Evolutionary conservation across 1,139 yeast species (phyloP), one percentile per base, ranked within the genome.

Genomic region (Lodderomyces pseudojiufengensis): DNA sequence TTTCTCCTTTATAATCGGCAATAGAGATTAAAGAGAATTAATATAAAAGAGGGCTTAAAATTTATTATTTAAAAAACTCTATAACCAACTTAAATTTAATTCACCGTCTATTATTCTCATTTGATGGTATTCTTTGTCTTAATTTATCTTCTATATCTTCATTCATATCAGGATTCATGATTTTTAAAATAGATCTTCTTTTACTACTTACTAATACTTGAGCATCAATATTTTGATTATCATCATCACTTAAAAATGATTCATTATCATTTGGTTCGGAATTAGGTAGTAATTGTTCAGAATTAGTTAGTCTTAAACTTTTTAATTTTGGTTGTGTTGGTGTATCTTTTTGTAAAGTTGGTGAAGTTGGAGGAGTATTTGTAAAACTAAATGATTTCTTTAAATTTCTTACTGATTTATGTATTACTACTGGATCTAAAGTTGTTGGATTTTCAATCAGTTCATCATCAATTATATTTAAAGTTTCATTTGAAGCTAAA

Each of bases 151-250:
- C 35, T 16, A 32, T 36, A 18, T 31, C 32, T 6, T 21, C 33
- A 20, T n/a, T n/a, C n/a, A n/a, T n/a, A n/a, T 76, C 80, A 0
- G 94, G 94, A 48, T 84, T 84, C 33, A 79, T 70, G 26, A 84
- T 79, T 24, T 83, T 62, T 33, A 84, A 61, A 32, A 73, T 72
- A 1, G 84, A 70, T 38, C 86, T 60, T 47, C 90, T 64, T 51
- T 78, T 77, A n/a, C 84, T 76, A 39, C 86, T 76, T 8, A 83
- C 90, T 43, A 84, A 57, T 7, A 84, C 84, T 52, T 83, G 92
- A 0, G 80, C 90, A 43, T 83, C 90, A 45, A 82, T 57, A 27
- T 71, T 65, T n/a, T n/a, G n/a, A 27, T 65, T 65, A 42, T 73
- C 72, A 18, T 16, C 32, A 3, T 33, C 37, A 11, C 27, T 25